Conservation (phyloP, 148 eudicot genomes). For the Heliamphora exappendiculata region DNA sequence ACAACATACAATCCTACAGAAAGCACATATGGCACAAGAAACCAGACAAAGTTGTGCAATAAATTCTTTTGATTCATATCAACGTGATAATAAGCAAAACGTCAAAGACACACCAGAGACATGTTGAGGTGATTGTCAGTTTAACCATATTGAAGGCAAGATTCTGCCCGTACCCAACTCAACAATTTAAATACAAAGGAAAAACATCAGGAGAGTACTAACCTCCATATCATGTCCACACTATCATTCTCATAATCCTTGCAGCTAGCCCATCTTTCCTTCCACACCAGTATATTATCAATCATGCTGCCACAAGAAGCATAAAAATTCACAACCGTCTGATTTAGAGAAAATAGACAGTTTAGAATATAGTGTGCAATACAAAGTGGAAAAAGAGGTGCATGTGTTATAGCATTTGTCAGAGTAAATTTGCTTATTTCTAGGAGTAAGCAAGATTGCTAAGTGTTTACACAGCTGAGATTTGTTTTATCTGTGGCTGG, state of each 20-base stretch:
- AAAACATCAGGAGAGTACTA: slow-evolving; percentile 9
- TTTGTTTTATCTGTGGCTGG: no score
- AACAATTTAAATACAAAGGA: background rate
- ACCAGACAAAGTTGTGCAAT: background rate
- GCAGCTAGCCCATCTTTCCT: slow-evolving; percentile 61
- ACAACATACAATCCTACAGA: background rate
- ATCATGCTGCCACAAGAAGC: slow-evolving; percentile 66
- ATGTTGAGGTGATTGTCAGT: background rate
- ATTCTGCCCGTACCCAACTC: background rate
- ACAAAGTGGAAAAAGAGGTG: background rate
- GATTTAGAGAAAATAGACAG: slow-evolving; percentile 3
- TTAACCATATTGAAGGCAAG: background rate
- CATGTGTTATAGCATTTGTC: no score
- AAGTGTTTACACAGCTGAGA: no score
- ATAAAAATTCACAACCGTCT: background rate
- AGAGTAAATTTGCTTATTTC: no score
- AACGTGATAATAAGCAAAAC: background rate
- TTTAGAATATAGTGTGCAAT: background rate
- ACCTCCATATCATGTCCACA: slow-evolving; percentile 56
- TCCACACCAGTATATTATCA: slow-evolving; percentile 49
- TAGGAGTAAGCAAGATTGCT: no score
- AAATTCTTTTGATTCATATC: background rate
- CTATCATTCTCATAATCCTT: slow-evolving; percentile 60
- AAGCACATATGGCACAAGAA: background rate
- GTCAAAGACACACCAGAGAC: background rate